Evolutionary conservation across 2,329 filamentous ascomycete genomes (phyloP), one percentile per base, ranked within the genome.

Genomic region (Colletotrichum simmondsii): DNA sequence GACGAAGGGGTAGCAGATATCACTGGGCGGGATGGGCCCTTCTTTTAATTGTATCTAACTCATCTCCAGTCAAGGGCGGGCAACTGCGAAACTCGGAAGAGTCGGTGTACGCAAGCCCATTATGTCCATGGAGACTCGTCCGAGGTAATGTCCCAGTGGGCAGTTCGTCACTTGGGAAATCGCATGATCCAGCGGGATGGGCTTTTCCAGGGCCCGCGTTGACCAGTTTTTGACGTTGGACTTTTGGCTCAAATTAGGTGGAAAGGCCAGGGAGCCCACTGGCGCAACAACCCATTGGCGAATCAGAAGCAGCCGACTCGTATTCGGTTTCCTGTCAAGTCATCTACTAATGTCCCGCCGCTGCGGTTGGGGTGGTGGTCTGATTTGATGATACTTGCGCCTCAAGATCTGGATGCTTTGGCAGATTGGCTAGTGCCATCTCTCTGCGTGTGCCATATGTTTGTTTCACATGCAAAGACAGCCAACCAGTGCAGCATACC

Each of bases 251-350:
- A 19, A 42, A 14, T 42, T 42, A 7, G 24, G 12, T 30, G 30
- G 32, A 11, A 42, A 30, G 22, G 49, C 32, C 49, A 64, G 22
- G 62, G n/a, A 54, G 22, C 30, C 61, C 22, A 35, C 22, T 64
- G 19, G 12, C 28, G 42, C n/a, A 16, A 22, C n/a, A 16, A 30
- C 22, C 42, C 19, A 62, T 49, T 52, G 60, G 42, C 42, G 8
- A 62, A 62, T 52, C 12, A 58, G 14, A 42, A 12, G 22, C 28
- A 52, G 12, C 5, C 24, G n/a, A 37, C 57, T 66, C 67, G 62
- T 70, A 70, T 70, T 70, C 61, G 67, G 61, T 14, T 70, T 37
- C 28, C 24, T 10, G n/a, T 37, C 19, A 65, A 64, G 61, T 46
- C 32, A n/a, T 19, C 28, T n/a, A 46, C 61, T n/a, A 58, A 56